Evolutionary conservation across 2,329 filamentous ascomycete species (phyloP).

Genomic region (Calonectria ilicicola): DNA sequence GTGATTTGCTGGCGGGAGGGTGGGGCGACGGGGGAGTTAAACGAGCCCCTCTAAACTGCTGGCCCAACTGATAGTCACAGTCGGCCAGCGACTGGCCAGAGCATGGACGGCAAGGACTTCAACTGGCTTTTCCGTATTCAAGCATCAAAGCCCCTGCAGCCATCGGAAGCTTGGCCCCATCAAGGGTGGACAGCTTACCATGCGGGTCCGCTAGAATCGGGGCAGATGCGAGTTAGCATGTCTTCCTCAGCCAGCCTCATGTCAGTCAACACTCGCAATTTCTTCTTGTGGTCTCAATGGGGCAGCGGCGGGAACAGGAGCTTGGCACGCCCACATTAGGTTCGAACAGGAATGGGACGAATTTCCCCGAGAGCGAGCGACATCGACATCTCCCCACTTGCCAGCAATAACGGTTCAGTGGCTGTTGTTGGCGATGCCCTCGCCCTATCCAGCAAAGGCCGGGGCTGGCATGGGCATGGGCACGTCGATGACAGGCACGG

Average conservation of each 20-base stretch:
- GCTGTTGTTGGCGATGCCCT: background rate
- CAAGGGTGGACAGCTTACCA: conserved; percentile 4
- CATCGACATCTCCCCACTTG: background rate
- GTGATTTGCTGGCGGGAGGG: background rate
- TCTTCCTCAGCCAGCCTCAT: background rate
- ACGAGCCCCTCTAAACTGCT: background rate
- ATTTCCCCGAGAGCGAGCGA: background rate
- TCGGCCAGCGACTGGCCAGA: conserved; percentile 1
- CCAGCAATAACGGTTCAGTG: background rate
- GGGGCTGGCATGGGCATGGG: background rate
- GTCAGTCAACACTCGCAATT: background rate
- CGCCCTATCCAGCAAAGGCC: background rate
- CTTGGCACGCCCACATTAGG: background rate
- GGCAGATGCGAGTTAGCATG: background rate
- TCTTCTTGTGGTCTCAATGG: background rate
- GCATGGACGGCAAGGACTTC: background rate
- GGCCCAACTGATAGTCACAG: conserved; percentile 2
- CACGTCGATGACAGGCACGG: background rate
- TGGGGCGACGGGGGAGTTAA: background rate
- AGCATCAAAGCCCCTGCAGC: conserved; percentile 16
- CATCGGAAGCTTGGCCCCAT: conserved; percentile 1
- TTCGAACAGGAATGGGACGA: background rate
- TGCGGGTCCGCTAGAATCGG: conserved; percentile 5
- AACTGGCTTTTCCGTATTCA: conserved; percentile 9
- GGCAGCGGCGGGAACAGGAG: background rate